Conservation (phyloP, 2,329 filamentous ascomycete genomes). For the Thyridium curvatum region DNA sequence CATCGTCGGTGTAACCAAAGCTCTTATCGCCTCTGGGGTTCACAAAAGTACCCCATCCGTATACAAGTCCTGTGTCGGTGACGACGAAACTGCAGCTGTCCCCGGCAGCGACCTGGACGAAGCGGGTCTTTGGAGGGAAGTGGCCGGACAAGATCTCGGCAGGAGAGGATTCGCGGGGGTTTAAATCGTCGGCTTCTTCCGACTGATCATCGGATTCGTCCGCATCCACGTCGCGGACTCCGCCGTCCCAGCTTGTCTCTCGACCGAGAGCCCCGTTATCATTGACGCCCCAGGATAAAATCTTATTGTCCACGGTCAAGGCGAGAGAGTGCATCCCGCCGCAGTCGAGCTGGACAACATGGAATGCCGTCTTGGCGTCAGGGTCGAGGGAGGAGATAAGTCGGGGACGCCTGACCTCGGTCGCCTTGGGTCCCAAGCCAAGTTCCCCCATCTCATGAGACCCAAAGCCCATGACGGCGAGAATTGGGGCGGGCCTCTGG, state of each 20-base stretch:
- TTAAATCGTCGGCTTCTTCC: conserved; percentile 43
- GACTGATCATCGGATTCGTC: conserved; percentile 8
- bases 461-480: conserved; percentile 6
- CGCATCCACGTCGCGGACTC: conserved; percentile 30
- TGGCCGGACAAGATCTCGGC: conserved; percentile 41
- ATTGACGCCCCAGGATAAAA: conserved; percentile 66
- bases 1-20: too few relatives aligned
- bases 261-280: conserved; percentile 61
- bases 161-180: conserved; percentile 54
- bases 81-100: conserved; percentile 67
- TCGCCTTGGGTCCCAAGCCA: conserved; percentile 3
- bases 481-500: neutral
- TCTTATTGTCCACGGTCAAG: conserved; percentile 59
- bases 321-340: conserved; percentile 65
- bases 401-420: neutral
- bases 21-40: too few relatives aligned
- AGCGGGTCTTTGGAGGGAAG: conserved; percentile 29
- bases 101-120: conserved; percentile 55
- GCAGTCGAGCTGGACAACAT: conserved; percentile 51
- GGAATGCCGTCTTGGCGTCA: neutral
- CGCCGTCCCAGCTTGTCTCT: conserved; percentile 51
- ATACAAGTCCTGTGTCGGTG: conserved; percentile 65
- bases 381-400: neutral
- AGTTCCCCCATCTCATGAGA: conserved; percentile 7
- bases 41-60: conserved; percentile 68